Evolutionary conservation across 495 filamentous ascomycete species (phyloP).

Genomic region (Bacidia gigantensis): DNA sequence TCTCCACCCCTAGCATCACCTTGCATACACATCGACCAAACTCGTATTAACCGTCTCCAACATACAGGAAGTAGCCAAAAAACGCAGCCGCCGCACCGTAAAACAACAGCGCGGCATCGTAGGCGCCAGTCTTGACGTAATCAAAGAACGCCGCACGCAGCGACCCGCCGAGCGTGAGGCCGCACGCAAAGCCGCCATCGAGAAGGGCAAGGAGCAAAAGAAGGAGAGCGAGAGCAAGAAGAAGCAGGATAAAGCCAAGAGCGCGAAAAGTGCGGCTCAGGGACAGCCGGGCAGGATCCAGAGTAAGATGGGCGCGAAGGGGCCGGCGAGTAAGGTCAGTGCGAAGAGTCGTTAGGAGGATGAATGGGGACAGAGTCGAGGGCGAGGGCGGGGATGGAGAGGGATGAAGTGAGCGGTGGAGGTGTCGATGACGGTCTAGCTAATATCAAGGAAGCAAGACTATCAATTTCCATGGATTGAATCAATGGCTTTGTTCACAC

Average conservation of each 20-base stretch:
- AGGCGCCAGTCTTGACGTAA: constrained; percentile 95
- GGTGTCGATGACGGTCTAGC: too few species aligned
- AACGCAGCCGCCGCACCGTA: constrained; percentile 93
- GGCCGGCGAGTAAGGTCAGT: constrained; percentile 70
- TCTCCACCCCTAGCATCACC: neutral
- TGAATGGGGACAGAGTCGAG: neutral
- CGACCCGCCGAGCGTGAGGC: constrained; percentile 91
- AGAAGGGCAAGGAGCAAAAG: constrained; percentile 96
- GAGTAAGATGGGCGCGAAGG: constrained; percentile 96
- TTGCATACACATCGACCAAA: too few species aligned
- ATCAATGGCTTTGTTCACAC: too few species aligned
- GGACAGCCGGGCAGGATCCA: constrained; percentile 65
- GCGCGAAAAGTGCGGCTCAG: constrained; percentile 54
- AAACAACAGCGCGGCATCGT: constrained; percentile 99
- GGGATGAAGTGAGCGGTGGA: neutral
- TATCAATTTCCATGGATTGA: too few species aligned
- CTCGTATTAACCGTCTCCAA: too few species aligned
- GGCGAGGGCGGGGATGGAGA: neutral
- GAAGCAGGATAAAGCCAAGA: constrained; percentile 99
- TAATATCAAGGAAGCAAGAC: too few species aligned
- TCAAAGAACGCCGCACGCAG: constrained; percentile 93
- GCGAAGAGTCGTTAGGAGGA: constrained; percentile 72
- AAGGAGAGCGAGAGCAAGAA: constrained; percentile 70
- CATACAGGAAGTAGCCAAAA: constrained; percentile 99
- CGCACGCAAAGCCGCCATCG: constrained; percentile 81